Percentiles rank a stretch among this genome's conserved stretches.
These are phyloP conservation scores for Eucalyptus pauciflora DNA, from an alignment of 345 rosid species.

Conservation along the genomic window DNA sequence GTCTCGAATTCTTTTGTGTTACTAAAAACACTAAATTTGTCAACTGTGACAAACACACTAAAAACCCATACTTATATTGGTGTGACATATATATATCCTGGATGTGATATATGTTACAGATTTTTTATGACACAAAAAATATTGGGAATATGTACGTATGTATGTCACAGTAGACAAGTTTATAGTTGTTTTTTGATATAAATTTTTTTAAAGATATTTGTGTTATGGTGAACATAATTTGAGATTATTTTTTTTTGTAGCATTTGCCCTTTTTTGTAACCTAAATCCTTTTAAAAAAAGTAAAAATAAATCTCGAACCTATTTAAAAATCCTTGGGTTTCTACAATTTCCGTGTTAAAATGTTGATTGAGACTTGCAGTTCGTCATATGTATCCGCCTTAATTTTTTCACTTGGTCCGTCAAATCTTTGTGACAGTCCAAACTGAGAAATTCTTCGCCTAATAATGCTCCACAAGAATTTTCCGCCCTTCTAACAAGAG, in stretches of 20 bases:
- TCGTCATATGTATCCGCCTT: neutral
- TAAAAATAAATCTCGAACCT: neutral
- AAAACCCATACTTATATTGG: too few species aligned
- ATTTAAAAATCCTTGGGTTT: neutral
- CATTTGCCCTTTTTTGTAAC: neutral
- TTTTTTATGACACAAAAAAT: too few species aligned
- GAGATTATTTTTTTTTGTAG: neutral
- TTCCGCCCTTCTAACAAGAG: neutral
- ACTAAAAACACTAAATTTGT: too few species aligned
- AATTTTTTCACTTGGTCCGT: neutral
- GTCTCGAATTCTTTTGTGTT: rapidly evolving
- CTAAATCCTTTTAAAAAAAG: rapidly evolving
- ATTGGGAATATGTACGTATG: rapidly evolving
- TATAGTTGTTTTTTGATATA: too few species aligned
- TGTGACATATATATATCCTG: too few species aligned
- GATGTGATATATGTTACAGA: too few species aligned
- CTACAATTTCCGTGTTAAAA: neutral
- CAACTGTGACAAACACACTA: neutral
- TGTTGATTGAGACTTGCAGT: neutral
- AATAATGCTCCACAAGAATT: neutral
- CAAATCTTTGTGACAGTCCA: neutral
- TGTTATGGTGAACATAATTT: neutral
- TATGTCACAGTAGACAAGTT: neutral
- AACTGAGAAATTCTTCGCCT: neutral
- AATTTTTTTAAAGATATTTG: too few species aligned